Evolutionary conservation across 805 yeast genomes (phyloP), one percentile per base, ranked within the genome.

Genomic region (Metahyphopichia silvanorum): DNA sequence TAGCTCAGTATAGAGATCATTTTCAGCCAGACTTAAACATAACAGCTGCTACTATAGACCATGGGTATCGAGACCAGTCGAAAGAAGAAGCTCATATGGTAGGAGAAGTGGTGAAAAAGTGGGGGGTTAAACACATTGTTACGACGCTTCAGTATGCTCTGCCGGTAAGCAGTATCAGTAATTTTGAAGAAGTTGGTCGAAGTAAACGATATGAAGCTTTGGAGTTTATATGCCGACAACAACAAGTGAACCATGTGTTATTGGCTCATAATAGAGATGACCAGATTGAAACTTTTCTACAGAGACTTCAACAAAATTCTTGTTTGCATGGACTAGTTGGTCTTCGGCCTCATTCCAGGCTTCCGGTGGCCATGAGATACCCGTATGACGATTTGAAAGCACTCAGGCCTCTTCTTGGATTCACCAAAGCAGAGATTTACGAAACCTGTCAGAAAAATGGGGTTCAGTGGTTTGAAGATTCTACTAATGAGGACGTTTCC

Each of bases 221-320:
- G 11, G 46, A 54, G 4, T 29, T 53, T 0, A 56, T 64, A 0
- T 78, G 87, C 44, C 31, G 47, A 0, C 33, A 49, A 1, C 34
- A 55, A 2, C 51, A 46, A 0, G 57, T 71, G 3, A 22, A 49
- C 1, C 44, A 64, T n/a, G 36, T 85, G 4, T 51, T 78, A 15
- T 57, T 79, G 25, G 95, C 83, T 1, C 95, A 86, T 45, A 85
- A 78, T 43, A 46, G 63, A 29, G 77, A 85, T 46, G 95, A 86
- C 51, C 87, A 82, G 46, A 33, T 80, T 10, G 95, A 86, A 47
- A 82, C 91, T 0, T 79, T 72, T 39, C 39, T 81, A 15, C 66
- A 79, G 49, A 53, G 94, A 21, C 57, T 82, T 15, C 52, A 47
- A 31, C 53, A 49, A 34, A 55, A 57, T 32, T 61, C 69, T 3